phyloP scores from a whole-genome alignment of 1,284 basidiomycete genomes.

The Cutaneotrichosporon mucoides region DNA sequence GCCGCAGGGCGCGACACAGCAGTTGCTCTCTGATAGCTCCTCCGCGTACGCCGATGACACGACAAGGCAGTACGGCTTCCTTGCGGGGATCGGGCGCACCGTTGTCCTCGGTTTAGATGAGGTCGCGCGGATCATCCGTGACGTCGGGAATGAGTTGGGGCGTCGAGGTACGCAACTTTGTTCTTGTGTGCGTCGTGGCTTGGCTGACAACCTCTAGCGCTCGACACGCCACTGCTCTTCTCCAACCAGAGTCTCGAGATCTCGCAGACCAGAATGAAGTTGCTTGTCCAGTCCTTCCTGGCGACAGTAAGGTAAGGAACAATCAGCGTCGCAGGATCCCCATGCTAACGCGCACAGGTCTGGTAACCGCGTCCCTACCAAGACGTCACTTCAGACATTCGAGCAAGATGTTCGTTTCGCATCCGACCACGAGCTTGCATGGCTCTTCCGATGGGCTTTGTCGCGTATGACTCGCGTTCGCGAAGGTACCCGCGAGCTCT shows the following conservation, averaged over 20 bases:
- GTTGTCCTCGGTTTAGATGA: slow-evolving; percentile 66
- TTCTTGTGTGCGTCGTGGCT: background rate
- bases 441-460: slow-evolving; percentile 80
- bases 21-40: slow-evolving; percentile 30
- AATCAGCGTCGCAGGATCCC: background rate
- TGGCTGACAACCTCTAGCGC: slow-evolving; percentile 50
- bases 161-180: slow-evolving; percentile 52
- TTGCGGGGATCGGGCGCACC: slow-evolving; percentile 31
- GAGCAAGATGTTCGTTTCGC: slow-evolving; percentile 74
- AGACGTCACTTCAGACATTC: slow-evolving; percentile 52
- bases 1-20: slow-evolving; percentile 20
- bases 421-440: slow-evolving; percentile 75
- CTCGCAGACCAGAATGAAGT: slow-evolving; percentile 62
- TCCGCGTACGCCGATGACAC: slow-evolving; percentile 29
- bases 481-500: slow-evolving; percentile 54
- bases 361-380: slow-evolving; percentile 9
- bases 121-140: slow-evolving; percentile 63
- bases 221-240: slow-evolving; percentile 84
- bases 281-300: slow-evolving; percentile 71
- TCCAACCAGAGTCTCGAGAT: slow-evolving; percentile 79
- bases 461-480: slow-evolving; percentile 62
- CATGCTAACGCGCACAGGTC: background rate
- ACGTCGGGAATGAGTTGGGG: slow-evolving; percentile 66
- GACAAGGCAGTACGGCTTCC: slow-evolving; percentile 33
- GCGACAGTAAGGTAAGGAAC: slow-evolving; percentile 37